These are phyloP conservation scores for Trichoderma virens DNA, from an alignment of 495 filamentous ascomycete genomes.

Conservation along the genomic window DNA sequence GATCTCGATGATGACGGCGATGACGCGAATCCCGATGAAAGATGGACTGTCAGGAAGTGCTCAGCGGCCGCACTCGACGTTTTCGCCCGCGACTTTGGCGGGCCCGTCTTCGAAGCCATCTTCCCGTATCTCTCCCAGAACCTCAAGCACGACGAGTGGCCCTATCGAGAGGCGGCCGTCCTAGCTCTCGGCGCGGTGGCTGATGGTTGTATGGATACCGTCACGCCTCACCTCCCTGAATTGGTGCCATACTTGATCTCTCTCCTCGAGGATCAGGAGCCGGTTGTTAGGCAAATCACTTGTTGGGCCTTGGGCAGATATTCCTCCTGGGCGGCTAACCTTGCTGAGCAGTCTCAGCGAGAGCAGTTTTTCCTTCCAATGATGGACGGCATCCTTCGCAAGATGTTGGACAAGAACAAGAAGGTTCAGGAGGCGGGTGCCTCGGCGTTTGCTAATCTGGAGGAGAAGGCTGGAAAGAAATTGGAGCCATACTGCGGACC, in stretches of 20 bases:
- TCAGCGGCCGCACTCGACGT: constrained; percentile 94
- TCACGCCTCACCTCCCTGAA: constrained; percentile 84
- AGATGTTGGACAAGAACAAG: constrained; percentile 97
- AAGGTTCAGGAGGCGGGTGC: constrained; percentile 95
- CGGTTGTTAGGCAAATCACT: constrained; percentile 94
- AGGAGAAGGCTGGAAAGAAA: constrained; percentile 79
- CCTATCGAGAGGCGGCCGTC: constrained; percentile 87
- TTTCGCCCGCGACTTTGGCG: constrained; percentile 82
- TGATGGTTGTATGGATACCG: constrained; percentile 85
- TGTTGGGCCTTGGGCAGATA: constrained; percentile 97
- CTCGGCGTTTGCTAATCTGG: constrained; percentile 91
- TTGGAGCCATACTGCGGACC: constrained; percentile 79
- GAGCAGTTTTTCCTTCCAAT: constrained; percentile 84
- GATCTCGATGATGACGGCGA: constrained; percentile 65
- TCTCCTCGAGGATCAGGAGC: constrained; percentile 73
- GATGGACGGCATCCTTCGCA: constrained; percentile 91
- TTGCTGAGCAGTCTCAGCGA: constrained; percentile 56
- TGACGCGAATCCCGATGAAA: constrained; percentile 76
- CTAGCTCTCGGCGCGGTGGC: constrained; percentile 92
- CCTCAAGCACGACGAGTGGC: constrained; percentile 82
- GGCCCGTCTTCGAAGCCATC: constrained; percentile 81
- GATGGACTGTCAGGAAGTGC: constrained; percentile 95
- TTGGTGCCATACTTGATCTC: constrained; percentile 87
- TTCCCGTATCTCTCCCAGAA: constrained; percentile 90
- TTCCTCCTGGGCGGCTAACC: constrained; percentile 82